phyloP scores from a whole-genome alignment of 768 basidiomycete species.

The Mycena kentingensis region DNA sequence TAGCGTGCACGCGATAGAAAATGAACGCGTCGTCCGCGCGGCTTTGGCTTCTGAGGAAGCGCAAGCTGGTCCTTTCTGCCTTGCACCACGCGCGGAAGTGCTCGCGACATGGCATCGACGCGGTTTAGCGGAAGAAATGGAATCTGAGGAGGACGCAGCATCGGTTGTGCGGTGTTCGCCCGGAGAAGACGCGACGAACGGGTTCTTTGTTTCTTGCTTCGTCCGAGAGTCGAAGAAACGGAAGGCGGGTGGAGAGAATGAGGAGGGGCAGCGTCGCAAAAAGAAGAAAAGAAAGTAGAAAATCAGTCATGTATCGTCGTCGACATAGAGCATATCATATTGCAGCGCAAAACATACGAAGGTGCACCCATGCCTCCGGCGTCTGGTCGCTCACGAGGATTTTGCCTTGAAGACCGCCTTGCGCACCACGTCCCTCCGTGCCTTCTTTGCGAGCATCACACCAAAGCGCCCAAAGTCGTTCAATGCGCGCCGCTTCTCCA shows the following conservation, averaged over 20 bases:
- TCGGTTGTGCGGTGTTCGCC: constrained; percentile 74
- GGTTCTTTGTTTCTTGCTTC: constrained; percentile 98
- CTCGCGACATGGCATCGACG: constrained; percentile 83
- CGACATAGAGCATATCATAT: constrained; percentile 22
- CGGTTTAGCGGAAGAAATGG: constrained; percentile 69
- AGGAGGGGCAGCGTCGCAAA: constrained; percentile 8
- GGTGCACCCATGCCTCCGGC: constrained; percentile 12
- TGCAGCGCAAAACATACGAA: constrained; percentile 12
- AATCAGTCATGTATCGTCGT: background rate
- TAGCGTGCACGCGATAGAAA: constrained; percentile 87
- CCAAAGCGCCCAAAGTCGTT: constrained; percentile 93
- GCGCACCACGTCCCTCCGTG: constrained; percentile 74
- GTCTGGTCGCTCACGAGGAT: constrained; percentile 34
- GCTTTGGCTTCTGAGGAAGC: constrained; percentile 77
- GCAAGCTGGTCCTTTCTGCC: constrained; percentile 53
- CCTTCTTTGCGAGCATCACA: constrained; percentile 88
- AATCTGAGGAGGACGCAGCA: constrained; percentile 55
- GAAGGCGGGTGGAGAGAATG: constrained; percentile 26
- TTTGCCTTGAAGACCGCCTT: constrained; percentile 65
- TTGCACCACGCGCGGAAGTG: constrained; percentile 69
- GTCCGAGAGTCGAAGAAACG: constrained; percentile 38
- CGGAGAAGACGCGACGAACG: constrained; percentile 87
- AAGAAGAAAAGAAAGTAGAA: constrained; percentile 27
- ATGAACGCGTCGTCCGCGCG: constrained; percentile 85
- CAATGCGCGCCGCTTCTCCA: constrained; percentile 70